Conservation (phyloP, 306 rosid genomes). For the Dryas drummondii region DNA sequence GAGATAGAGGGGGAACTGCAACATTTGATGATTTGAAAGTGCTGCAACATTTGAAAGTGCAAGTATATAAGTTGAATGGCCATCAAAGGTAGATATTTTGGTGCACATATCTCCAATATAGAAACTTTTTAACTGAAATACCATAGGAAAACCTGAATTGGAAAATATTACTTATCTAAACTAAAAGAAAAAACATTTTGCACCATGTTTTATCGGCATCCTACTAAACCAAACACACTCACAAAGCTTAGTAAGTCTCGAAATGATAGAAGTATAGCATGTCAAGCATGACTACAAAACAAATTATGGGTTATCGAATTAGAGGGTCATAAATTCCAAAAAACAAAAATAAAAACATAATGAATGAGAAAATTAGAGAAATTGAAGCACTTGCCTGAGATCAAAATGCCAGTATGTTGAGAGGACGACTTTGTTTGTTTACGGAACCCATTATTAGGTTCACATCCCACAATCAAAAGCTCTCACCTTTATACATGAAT, state of each 20-base stretch:
- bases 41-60: not conserved
- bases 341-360: not conserved
- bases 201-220: not conserved
- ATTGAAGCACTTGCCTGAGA: slow-evolving; percentile 37
- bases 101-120: slow-evolving; percentile 2
- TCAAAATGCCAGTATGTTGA: slow-evolving; percentile 22
- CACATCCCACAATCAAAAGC: slow-evolving; percentile 22
- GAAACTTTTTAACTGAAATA: not conserved
- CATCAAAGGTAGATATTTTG: not conserved
- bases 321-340: not conserved
- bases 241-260: not conserved
- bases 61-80: not conserved
- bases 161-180: not conserved
- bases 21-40: not conserved
- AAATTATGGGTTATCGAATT: slow-evolving; percentile 2
- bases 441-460: slow-evolving; percentile 30
- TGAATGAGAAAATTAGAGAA: not conserved
- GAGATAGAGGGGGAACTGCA: too few relatives aligned
- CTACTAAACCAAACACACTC: not conserved
- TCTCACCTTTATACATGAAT: slow-evolving; percentile 9
- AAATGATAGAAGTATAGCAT: not conserved
- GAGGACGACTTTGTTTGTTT: slow-evolving; percentile 20
- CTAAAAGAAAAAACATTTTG: not conserved
- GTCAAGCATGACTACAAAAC: not conserved
- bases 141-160: not conserved